These are phyloP conservation scores for Nyssa sinensis DNA, from an alignment of 148 eudicot genomes.

Conservation along the genomic window DNA sequence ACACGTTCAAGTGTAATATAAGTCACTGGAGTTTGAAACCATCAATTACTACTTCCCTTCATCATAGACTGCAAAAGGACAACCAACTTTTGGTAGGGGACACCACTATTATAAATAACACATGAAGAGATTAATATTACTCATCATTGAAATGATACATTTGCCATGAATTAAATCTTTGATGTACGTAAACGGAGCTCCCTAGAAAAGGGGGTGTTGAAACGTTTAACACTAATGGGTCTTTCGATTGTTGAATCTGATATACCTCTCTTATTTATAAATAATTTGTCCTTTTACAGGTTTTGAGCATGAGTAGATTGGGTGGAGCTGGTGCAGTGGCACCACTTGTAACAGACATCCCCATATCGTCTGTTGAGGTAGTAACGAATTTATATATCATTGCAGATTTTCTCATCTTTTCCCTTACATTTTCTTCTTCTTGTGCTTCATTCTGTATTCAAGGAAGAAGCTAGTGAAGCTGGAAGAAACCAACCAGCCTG, in stretches of 20 bases:
- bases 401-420: not conserved
- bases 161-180: not conserved
- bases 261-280: not conserved
- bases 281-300: constrained; percentile 30
- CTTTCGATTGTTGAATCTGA: not conserved
- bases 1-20: too few relatives aligned
- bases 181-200: not conserved
- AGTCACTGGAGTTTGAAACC: too few relatives aligned
- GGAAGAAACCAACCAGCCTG: constrained; percentile 79
- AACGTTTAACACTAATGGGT: not conserved
- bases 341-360: constrained; percentile 66
- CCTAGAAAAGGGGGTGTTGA: not conserved
- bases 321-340: constrained; percentile 82
- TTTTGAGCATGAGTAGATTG: constrained; percentile 77
- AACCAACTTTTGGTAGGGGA: not conserved
- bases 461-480: constrained; percentile 78
- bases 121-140: too few relatives aligned
- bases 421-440: not conserved
- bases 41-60: not conserved
- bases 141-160: not conserved
- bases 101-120: not conserved
- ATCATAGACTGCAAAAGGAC: too few relatives aligned
- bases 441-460: not conserved
- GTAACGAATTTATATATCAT: not conserved
- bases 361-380: constrained; percentile 67